These are phyloP conservation scores for Brassica juncea DNA, from an alignment of 345 rosid genomes.

Conservation along the genomic window DNA sequence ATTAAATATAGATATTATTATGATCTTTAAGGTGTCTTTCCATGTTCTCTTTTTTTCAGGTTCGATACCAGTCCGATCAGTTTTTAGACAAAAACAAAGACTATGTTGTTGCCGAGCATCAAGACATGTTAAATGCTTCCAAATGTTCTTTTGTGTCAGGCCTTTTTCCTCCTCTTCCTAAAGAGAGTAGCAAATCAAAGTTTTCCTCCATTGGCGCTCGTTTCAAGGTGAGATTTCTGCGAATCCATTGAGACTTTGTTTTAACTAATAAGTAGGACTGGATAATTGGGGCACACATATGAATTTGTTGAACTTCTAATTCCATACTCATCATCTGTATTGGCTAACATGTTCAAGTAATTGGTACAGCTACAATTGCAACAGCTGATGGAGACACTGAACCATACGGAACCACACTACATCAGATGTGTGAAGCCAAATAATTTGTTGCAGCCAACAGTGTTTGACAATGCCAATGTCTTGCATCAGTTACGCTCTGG, in stretches of 20 bases:
- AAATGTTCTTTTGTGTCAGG: constrained; percentile 67
- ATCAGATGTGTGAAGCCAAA: constrained; percentile 96
- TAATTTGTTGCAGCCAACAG: constrained; percentile 54
- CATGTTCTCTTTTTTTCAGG: constrained; percentile 56
- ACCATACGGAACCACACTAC: constrained; percentile 86
- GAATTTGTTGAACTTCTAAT: constrained; percentile 14
- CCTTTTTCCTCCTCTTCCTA: constrained; percentile 70
- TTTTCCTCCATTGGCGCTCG: constrained; percentile 87
- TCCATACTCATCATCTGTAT: constrained; percentile 27
- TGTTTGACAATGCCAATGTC: constrained; percentile 64
- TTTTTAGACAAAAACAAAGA: constrained; percentile 97
- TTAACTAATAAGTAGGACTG: constrained; percentile 13
- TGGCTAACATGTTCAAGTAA: constrained; percentile 35
- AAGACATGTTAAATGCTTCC: constrained; percentile 80
- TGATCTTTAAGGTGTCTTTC: constrained; percentile 24
- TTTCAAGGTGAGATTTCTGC: constrained; percentile 63
- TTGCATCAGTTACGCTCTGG: constrained; percentile 90
- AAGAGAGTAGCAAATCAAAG: constrained; percentile 76
- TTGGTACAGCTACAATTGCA: constrained; percentile 86
- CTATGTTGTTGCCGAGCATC: constrained; percentile 93
- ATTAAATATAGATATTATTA: constrained; percentile 1
- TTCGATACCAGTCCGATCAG: constrained; percentile 84
- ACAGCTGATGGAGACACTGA: constrained; percentile 86
- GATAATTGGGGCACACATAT: constrained; percentile 19
- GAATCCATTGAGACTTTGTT: neutral